phyloP scores from a whole-genome alignment of 331 rosid species.

The Quercus phellos region DNA sequence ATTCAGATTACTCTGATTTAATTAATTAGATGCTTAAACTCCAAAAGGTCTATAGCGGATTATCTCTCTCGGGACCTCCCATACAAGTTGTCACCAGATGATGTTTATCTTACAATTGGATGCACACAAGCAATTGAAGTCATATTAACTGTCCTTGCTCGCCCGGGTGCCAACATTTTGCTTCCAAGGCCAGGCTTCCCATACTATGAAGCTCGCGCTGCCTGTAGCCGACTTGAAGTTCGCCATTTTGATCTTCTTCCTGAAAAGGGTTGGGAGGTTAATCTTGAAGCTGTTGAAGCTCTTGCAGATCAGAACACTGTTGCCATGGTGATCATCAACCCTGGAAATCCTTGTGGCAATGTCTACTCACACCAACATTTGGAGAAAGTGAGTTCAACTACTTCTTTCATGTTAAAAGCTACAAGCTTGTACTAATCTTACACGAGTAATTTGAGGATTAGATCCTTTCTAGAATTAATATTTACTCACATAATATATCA shows the following conservation, averaged over 20 bases:
- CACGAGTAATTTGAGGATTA: no score
- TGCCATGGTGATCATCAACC: constrained; percentile 44
- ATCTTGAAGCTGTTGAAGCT: constrained; percentile 36
- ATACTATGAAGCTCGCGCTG: constrained; percentile 15
- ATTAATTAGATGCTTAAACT: no score
- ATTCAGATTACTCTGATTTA: no score
- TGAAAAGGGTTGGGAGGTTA: constrained; percentile 44
- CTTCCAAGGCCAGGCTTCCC: constrained; percentile 46
- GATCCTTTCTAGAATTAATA: no score
- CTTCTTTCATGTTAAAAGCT: background rate
- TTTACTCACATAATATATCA: no score
- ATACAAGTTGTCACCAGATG: constrained; percentile 10
- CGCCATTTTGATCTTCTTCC: constrained; percentile 43
- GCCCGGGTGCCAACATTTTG: constrained; percentile 35
- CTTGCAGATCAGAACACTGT: constrained; percentile 36
- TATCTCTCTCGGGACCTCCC: constrained; percentile 27
- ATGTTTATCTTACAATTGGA: constrained; percentile 32
- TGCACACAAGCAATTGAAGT: constrained; percentile 27
- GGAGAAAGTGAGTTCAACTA: constrained; percentile 16
- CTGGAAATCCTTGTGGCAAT: constrained; percentile 46
- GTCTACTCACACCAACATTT: constrained; percentile 35
- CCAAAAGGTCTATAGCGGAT: constrained; percentile 27
- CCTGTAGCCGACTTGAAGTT: constrained; percentile 14
- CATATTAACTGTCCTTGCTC: constrained; percentile 23
- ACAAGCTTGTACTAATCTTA: no score